phyloP scores from a whole-genome alignment of 345 rosid genomes.

The Streptanthus diversifolius region DNA sequence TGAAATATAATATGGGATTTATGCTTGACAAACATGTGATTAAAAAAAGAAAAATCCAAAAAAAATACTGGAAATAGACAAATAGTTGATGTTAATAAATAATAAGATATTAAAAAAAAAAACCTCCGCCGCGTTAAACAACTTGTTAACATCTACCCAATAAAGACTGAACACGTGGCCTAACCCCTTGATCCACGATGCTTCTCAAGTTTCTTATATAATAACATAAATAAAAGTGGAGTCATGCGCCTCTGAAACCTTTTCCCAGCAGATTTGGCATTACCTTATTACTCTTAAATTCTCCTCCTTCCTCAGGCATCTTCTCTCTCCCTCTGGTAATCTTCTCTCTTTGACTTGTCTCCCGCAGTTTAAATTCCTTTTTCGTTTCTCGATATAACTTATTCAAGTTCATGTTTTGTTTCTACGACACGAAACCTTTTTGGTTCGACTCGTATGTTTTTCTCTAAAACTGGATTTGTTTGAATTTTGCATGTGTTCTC shows the following conservation, averaged over 20 bases:
- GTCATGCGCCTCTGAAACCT: conserved; percentile 26
- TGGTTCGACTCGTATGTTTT: background rate
- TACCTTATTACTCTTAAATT: background rate
- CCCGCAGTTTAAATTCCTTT: background rate
- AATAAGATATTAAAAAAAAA: background rate
- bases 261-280: conserved; percentile 13
- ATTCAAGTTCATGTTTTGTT: conserved; percentile 14
- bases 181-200: conserved; percentile 5
- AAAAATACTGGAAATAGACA: background rate
- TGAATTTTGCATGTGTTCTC: background rate
- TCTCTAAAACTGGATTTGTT: background rate
- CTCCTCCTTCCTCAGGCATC: conserved; percentile 21
- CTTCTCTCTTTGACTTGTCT: conserved; percentile 2
- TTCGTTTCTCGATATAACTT: background rate
- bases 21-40: background rate
- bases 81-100: background rate
- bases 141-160: background rate
- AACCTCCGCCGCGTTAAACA: background rate
- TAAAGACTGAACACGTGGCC: background rate
- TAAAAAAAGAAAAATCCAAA: background rate
- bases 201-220: conserved; percentile 1
- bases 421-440: conserved; percentile 21
- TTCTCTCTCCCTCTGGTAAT: conserved; percentile 10
- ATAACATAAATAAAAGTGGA: background rate
- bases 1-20: background rate